Base-by-base conservation (phyloP, 1,139 yeast genomes). In the Petasospora rhodanensis region DNA sequence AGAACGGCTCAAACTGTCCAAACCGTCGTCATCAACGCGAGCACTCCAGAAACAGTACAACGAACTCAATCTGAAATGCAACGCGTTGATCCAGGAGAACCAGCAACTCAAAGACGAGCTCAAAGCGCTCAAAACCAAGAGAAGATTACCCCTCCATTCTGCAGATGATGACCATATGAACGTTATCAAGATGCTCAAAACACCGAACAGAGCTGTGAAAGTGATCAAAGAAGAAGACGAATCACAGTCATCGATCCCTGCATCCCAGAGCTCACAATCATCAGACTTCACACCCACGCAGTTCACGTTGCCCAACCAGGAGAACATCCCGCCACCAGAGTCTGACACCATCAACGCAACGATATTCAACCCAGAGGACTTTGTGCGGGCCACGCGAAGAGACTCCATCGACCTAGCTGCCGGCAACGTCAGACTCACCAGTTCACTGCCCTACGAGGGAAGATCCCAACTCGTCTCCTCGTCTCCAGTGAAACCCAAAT, bases 371-470 rank as follows among this genome's bases (percentile, higher is more conserved):
- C 24, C 26, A 2, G 19, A 16, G 13, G 29, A 18, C n/a, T 13
- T 29, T 13, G 24, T 24, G 8, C 7, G 11, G 18, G 11, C 18
- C 2, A 18, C 19, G 7, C 12, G 39, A 5, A 22, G 26, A 7
- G 26, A 31, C 4, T 35, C 39, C 7, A 4, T 35, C 15, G 39
- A 35, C 20, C 30, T 35, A 6, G 39, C 29, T 7, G 21, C 16
- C 8, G 29, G 15, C 6, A 14, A 23, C 16, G 11, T 18, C 14
- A 19, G 24, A 3, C 11, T 29, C 1, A 23, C 30, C 7, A 25
- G 35, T 4, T 35, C 39, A 5, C 18, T 31, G 6, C 39, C 39
- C 3, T 24, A 25, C 14, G 26, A 26, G 14, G 34, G 17, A 10
- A 17, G n/a, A n/a, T n/a, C n/a, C n/a, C n/a, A n/a, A n/a, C n/a